phyloP scores from a whole-genome alignment of 2,329 filamentous ascomycete species.

The Ustilaginoidea virens region DNA sequence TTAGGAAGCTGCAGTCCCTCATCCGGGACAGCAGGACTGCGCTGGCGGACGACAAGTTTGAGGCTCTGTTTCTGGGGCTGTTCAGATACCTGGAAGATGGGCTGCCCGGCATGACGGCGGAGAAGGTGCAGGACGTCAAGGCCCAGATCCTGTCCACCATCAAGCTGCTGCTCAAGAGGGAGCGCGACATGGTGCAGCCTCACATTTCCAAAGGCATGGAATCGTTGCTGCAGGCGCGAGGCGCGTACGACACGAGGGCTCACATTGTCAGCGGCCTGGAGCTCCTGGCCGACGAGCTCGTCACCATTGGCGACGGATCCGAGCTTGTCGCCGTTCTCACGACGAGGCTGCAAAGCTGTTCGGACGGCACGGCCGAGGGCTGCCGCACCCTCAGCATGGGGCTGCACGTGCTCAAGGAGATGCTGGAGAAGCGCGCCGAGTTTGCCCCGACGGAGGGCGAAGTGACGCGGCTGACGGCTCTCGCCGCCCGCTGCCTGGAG shows the following conservation, averaged over 20 bases:
- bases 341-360: slow-evolving; percentile 25
- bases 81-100: slow-evolving; percentile 58
- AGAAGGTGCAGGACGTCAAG: slow-evolving; percentile 58
- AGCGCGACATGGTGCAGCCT: slow-evolving; percentile 48
- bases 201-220: slow-evolving; percentile 55
- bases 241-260: slow-evolving; percentile 49
- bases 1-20: slow-evolving; percentile 62
- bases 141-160: slow-evolving; percentile 61
- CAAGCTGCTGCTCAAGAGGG: slow-evolving; percentile 54
- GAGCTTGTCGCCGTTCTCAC: slow-evolving; percentile 43
- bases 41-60: slow-evolving; percentile 52
- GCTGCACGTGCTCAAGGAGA: slow-evolving; percentile 43
- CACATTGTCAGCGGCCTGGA: slow-evolving; percentile 64
- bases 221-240: slow-evolving; percentile 48
- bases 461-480: slow-evolving; percentile 31
- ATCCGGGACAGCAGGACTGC: slow-evolving; percentile 50
- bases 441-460: slow-evolving; percentile 37
- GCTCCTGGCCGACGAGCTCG: slow-evolving; percentile 56
- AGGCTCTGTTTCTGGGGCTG: slow-evolving; percentile 49
- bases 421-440: slow-evolving; percentile 33
- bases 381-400: slow-evolving; percentile 45
- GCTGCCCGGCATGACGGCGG: slow-evolving; percentile 34
- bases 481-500: slow-evolving; percentile 42
- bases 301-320: slow-evolving; percentile 45
- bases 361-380: slow-evolving; percentile 27